A percentile compares a stretch with the other conserved stretches of the same genome.
Conservation (phyloP, 202 grass and related monocot genomes). For the Zoysia matrella region DNA sequence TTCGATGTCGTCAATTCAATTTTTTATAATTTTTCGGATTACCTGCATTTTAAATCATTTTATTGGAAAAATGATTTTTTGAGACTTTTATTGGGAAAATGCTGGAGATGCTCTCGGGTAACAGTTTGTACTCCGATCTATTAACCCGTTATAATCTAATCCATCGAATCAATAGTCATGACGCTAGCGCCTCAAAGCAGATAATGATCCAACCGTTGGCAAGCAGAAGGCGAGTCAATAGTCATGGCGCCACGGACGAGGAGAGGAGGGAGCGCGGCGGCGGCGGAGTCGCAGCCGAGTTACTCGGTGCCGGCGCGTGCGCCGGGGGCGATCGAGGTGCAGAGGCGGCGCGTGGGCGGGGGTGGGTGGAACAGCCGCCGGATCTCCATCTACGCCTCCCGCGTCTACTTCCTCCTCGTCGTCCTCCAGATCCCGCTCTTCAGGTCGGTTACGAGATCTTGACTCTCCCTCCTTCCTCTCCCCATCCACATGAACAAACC, state of each 20-base stretch:
- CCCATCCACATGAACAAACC: neutral
- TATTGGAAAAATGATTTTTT: too few species aligned
- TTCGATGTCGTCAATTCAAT: too few species aligned
- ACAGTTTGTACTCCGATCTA: too few species aligned
- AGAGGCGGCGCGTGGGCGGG: constrained; percentile 39
- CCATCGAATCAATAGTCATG: too few species aligned
- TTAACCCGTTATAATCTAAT: too few species aligned
- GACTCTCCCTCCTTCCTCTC: neutral
- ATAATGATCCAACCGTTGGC: constrained; percentile 13
- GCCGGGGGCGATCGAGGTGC: constrained; percentile 24
- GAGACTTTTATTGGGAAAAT: too few species aligned
- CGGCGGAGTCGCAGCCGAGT: constrained; percentile 24
- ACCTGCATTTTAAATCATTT: too few species aligned
- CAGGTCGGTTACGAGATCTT: constrained; percentile 52
- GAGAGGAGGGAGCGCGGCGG: constrained; percentile 27
- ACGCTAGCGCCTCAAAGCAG: neutral
- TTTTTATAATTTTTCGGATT: too few species aligned
- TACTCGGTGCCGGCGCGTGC: neutral
- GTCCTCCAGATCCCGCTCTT: constrained; percentile 96
- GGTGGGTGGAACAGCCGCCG: constrained; percentile 67
- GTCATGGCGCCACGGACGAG: constrained; percentile 48
- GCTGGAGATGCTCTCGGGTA: too few species aligned
- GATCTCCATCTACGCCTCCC: neutral
- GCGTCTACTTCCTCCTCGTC: constrained; percentile 79
- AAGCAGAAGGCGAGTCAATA: neutral